A percentile compares a stretch with the other conserved stretches of the same genome.
Evolutionary conservation across 768 basidiomycete species (phyloP).

Genomic region (Dictyophora rubrovolvata): DNA sequence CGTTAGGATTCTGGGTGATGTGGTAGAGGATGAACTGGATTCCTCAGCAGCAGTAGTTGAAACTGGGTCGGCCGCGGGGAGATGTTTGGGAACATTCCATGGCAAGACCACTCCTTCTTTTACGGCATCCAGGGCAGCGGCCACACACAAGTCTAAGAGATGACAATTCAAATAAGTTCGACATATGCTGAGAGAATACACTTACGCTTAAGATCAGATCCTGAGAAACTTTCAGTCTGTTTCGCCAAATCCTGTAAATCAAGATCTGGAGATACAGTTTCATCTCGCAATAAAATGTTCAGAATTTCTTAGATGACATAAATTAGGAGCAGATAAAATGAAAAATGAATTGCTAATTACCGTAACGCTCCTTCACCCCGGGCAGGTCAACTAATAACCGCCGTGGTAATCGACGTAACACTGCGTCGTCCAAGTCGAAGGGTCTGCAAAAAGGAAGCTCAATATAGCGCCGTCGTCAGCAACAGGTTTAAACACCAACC

Average conservation of each 20-base stretch:
- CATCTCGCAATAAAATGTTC: conserved; percentile 77
- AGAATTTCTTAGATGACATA: conserved; percentile 55
- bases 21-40: conserved; percentile 3
- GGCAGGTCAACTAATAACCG: conserved; percentile 84
- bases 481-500: conserved; percentile 23
- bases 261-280: conserved; percentile 55
- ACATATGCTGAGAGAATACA: conserved; percentile 5
- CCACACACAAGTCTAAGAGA: conserved; percentile 74
- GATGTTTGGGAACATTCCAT: conserved; percentile 37
- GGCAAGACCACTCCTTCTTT: conserved; percentile 78
- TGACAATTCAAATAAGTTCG: background rate
- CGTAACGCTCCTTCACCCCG: conserved; percentile 74
- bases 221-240: conserved; percentile 80
- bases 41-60: background rate
- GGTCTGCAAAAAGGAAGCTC: conserved; percentile 27
- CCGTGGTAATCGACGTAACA: conserved; percentile 79
- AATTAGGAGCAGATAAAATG: conserved; percentile 4
- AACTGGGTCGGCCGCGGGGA: background rate
- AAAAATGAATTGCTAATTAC: conserved; percentile 29
- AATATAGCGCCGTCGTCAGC: background rate
- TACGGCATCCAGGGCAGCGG: conserved; percentile 83
- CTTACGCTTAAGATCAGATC: conserved; percentile 90
- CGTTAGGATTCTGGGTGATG: conserved; percentile 30
- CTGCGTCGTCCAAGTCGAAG: conserved; percentile 86
- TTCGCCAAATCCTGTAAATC: conserved; percentile 50